Base-by-base conservation (phyloP, 805 yeast species). In the Starmera dryadoides region DNA sequence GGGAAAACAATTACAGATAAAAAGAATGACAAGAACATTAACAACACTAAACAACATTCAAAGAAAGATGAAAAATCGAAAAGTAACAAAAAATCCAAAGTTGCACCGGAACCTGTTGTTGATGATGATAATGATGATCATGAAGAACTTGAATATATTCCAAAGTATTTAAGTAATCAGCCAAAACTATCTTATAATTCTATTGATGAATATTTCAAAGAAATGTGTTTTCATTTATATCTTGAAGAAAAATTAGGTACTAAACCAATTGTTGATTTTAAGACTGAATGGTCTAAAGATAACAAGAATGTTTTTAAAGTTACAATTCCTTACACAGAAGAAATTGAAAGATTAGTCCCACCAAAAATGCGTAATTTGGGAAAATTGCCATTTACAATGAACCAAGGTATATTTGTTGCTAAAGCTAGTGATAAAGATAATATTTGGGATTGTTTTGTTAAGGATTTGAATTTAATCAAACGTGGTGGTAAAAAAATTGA, bases 371-470 rank as follows among this genome's bases (percentile, higher is more conserved):
- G 68, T 32, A 69, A 69, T 41, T 55, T 80, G 31, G 76, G 77
- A 34, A 78, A 74, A 44, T 57, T 71, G 6, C 86, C 87, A 4
- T 81, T 81, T 45, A 59, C 70, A 17, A 67, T 68, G 33, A 74
- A 73, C 35, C 86, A 80, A 50, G 68, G 81, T 1, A 61, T 82
- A 33, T 72, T 79, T 46, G 60, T 82, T 28, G 49, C 68, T n/a
- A 55, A 57, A 37, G 59, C 64, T 3, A 61, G 64, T 32, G 75
- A 75, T 46, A 70, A 71, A 42, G 66, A 68, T 10, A 68, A 69
- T 22, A 64, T 77, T 23, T 81, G 87, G 86, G 78, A 73, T 46
- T 76, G 82, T 21, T 69, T 62, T 48, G 69, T 78, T 10, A 73
- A 72, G 16, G 72, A 73, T 38, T 51, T 65, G 35, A 64, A 62